phyloP scores from a whole-genome alignment of 2,329 filamentous ascomycete species.

The Pyricularia sp. region DNA sequence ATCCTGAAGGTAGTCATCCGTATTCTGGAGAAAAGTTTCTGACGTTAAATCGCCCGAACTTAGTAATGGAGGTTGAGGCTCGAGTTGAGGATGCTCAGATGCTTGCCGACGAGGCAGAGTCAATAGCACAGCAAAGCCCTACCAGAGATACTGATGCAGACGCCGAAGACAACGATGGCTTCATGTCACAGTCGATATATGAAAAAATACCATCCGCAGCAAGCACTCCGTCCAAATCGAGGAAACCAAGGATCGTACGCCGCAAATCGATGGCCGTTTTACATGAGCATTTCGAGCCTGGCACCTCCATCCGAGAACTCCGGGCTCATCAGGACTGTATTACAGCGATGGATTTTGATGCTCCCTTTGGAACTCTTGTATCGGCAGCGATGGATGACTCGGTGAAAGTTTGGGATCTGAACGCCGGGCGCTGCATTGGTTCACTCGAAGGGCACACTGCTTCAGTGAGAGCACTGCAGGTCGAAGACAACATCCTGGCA shows the following conservation, averaged over 20 bases:
- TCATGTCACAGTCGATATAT: constrained; percentile 98
- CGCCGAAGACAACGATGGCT: constrained; percentile 44
- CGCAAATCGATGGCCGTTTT: constrained; percentile 87
- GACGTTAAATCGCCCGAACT: not conserved
- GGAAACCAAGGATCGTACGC: constrained; percentile 47
- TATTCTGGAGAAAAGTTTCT: not conserved
- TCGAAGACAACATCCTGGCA: constrained; percentile 90
- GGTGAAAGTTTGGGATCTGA: constrained; percentile 92
- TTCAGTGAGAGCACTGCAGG: constrained; percentile 83
- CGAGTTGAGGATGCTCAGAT: constrained; percentile 53
- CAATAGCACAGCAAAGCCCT: constrained; percentile 40
- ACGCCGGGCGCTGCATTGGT: constrained; percentile 85
- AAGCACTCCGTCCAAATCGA: constrained; percentile 39
- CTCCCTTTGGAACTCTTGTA: constrained; percentile 93
- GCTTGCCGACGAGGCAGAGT: constrained; percentile 48
- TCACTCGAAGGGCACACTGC: constrained; percentile 88
- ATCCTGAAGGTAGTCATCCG: not conserved
- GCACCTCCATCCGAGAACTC: constrained; percentile 79
- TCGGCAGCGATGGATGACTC: constrained; percentile 89
- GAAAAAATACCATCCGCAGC: constrained; percentile 65
- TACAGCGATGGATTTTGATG: constrained; percentile 89
- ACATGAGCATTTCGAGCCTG: constrained; percentile 90
- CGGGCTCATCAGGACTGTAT: constrained; percentile 82
- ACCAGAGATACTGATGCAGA: constrained; percentile 44
- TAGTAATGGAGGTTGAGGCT: constrained; percentile 54